These are phyloP conservation scores for Vararia minispora DNA, from an alignment of 768 basidiomycete genomes.

Conservation along the genomic window DNA sequence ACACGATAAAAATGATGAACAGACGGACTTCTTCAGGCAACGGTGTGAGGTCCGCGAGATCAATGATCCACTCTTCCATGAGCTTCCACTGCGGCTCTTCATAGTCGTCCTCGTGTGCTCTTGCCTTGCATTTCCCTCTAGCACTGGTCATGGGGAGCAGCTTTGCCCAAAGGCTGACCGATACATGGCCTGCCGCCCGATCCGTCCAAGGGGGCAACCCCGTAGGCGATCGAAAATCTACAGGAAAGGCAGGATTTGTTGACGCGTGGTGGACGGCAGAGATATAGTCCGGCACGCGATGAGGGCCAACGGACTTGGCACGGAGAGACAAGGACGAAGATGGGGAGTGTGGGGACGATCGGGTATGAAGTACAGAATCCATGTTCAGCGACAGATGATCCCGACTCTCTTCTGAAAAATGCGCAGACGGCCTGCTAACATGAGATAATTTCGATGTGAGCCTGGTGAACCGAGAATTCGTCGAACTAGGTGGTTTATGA, in stretches of 20 bases:
- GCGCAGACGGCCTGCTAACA: too few relatives aligned
- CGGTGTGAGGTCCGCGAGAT: conserved; percentile 44
- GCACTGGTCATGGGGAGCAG: conserved; percentile 5
- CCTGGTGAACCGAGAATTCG: too few relatives aligned
- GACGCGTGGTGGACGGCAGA: conserved; percentile 76
- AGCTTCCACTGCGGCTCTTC: conserved; percentile 42
- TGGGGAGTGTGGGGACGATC: too few relatives aligned
- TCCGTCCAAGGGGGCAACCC: conserved; percentile 49
- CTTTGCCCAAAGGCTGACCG: conserved; percentile 48
- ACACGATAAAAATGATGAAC: conserved; percentile 8
- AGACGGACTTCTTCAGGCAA: conserved; percentile 51
- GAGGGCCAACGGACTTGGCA: conserved; percentile 6
- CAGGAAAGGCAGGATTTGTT: conserved; percentile 65
- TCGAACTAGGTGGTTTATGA: too few relatives aligned
- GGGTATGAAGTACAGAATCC: too few relatives aligned
- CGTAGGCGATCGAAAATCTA: conserved; percentile 38
- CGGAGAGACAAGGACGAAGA: background rate
- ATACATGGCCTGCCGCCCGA: conserved; percentile 38
- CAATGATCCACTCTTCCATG: conserved; percentile 57
- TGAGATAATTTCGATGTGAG: too few relatives aligned
- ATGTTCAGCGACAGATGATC: too few relatives aligned
- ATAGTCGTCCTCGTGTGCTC: conserved; percentile 7
- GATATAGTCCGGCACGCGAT: conserved; percentile 51
- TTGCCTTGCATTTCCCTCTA: conserved; percentile 10
- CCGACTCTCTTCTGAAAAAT: conserved; percentile 1